These are phyloP conservation scores for Sporobolomyces pararoseus DNA, from an alignment of 768 basidiomycete genomes.

Conservation along the genomic window DNA sequence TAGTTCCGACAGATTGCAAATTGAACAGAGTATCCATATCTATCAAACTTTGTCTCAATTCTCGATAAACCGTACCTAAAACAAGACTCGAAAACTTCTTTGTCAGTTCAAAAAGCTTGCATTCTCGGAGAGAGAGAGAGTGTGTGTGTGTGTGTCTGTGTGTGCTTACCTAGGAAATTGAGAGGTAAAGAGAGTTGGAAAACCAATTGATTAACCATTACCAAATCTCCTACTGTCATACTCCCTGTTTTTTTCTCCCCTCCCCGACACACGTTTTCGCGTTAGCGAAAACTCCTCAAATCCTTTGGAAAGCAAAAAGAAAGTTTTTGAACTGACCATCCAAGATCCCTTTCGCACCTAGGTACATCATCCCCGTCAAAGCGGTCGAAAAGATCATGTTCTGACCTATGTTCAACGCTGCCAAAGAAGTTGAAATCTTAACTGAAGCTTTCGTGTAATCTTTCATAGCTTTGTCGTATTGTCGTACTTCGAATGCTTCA, in stretches of 20 bases:
- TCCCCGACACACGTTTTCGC: too few relatives aligned
- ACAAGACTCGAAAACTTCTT: too few relatives aligned
- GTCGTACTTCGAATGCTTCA: slow-evolving; percentile 80
- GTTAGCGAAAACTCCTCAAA: too few relatives aligned
- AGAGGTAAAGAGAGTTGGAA: slow-evolving; percentile 95
- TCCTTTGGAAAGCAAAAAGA: background rate
- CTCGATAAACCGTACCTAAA: slow-evolving; percentile 81
- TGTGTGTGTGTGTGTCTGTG: too few relatives aligned
- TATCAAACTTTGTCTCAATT: slow-evolving; percentile 87
- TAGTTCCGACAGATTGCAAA: slow-evolving; percentile 64
- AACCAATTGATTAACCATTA: slow-evolving; percentile 98
- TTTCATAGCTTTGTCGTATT: slow-evolving; percentile 83
- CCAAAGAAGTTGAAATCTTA: slow-evolving; percentile 90
- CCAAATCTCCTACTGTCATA: slow-evolving; percentile 96
- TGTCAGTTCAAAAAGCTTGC: too few relatives aligned
- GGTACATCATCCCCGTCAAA: slow-evolving; percentile 88
- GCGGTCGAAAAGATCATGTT: slow-evolving; percentile 94
- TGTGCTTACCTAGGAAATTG: slow-evolving; percentile 69
- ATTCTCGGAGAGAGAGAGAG: background rate
- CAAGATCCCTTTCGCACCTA: slow-evolving; percentile 89
- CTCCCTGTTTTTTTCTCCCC: too few relatives aligned
- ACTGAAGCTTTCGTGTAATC: slow-evolving; percentile 86
- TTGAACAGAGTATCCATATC: slow-evolving; percentile 97
- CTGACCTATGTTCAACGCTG: slow-evolving; percentile 91
- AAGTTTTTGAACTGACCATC: slow-evolving; percentile 58